Percentiles rank a stretch among this genome's conserved stretches.
phyloP scores from a whole-genome alignment of 2,329 filamentous ascomycete species.

The Paraphoma chrysanthemicola region DNA sequence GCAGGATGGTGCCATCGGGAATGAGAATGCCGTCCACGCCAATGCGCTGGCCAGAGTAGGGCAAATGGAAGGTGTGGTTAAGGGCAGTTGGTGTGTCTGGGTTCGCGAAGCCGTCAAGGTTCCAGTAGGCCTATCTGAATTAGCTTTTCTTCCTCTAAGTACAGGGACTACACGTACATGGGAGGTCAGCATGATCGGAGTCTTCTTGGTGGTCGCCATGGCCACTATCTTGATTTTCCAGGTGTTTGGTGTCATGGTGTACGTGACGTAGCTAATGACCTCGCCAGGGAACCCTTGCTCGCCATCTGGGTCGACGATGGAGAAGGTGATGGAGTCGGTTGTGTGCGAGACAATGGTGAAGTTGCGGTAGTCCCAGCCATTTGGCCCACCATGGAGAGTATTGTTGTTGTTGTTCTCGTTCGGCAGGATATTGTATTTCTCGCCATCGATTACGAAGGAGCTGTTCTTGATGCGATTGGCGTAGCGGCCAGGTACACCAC shows the following conservation, averaged over 20 bases:
- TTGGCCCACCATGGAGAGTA: conserved; percentile 72
- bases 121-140: conserved; percentile 74
- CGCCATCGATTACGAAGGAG: conserved; percentile 72
- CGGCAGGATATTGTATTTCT: conserved; percentile 63
- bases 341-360: conserved; percentile 77
- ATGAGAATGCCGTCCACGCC: conserved; percentile 65
- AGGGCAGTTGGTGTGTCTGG: conserved; percentile 69
- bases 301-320: conserved; percentile 74
- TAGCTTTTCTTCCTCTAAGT: not conserved
- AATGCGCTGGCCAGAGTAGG: conserved; percentile 74
- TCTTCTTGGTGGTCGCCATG: conserved; percentile 73
- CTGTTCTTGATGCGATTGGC: conserved; percentile 83
- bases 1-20: conserved; percentile 66
- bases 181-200: conserved; percentile 81
- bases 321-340: conserved; percentile 74
- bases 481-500: conserved; percentile 76
- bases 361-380: conserved; percentile 79
- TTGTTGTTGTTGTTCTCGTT: conserved; percentile 65
- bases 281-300: conserved; percentile 80
- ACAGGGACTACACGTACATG: conserved; percentile 58
- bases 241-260: conserved; percentile 69
- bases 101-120: conserved; percentile 80
- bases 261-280: conserved; percentile 76
- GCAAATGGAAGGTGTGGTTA: conserved; percentile 76
- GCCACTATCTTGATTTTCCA: conserved; percentile 80